A percentile compares a stretch with the other conserved stretches of the same genome.
These are phyloP conservation scores for Ophiostoma ips DNA, from an alignment of 2,329 filamentous ascomycete species.

Conservation along the genomic window DNA sequence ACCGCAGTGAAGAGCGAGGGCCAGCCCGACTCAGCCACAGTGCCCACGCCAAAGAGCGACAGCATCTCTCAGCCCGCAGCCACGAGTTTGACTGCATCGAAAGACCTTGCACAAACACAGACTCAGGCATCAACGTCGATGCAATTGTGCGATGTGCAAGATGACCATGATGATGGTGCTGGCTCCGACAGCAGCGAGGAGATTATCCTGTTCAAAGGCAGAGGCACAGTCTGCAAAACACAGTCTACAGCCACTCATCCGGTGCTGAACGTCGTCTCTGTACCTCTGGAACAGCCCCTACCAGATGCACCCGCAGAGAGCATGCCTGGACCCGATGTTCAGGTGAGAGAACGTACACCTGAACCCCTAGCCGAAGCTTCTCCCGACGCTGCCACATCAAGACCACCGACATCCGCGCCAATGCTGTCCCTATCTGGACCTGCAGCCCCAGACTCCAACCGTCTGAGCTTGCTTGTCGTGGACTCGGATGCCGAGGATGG, in stretches of 20 bases:
- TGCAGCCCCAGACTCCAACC: neutral
- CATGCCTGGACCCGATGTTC: neutral
- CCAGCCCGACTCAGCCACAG: neutral
- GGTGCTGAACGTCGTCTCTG: neutral
- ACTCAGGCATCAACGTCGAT: too few relatives aligned
- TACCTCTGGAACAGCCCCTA: neutral
- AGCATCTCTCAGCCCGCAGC: too few relatives aligned
- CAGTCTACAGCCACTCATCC: neutral
- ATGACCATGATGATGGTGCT: conserved; percentile 12
- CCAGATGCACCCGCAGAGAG: neutral
- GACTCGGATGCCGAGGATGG: conserved; percentile 16
- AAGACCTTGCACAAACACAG: too few relatives aligned
- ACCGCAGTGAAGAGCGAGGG: neutral
- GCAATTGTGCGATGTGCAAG: neutral
- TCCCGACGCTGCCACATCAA: neutral
- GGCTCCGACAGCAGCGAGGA: conserved; percentile 55
- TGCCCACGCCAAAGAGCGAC: neutral
- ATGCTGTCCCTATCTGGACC: neutral
- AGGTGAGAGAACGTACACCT: neutral
- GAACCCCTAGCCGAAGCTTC: neutral
- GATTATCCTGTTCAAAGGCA: conserved; percentile 47
- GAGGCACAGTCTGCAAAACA: neutral
- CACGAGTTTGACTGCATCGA: too few relatives aligned
- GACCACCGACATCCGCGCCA: neutral
- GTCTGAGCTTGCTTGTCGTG: neutral